Base-by-base conservation (phyloP, 176 grass and related monocot genomes). In the Tillandsia leiboldiana region DNA sequence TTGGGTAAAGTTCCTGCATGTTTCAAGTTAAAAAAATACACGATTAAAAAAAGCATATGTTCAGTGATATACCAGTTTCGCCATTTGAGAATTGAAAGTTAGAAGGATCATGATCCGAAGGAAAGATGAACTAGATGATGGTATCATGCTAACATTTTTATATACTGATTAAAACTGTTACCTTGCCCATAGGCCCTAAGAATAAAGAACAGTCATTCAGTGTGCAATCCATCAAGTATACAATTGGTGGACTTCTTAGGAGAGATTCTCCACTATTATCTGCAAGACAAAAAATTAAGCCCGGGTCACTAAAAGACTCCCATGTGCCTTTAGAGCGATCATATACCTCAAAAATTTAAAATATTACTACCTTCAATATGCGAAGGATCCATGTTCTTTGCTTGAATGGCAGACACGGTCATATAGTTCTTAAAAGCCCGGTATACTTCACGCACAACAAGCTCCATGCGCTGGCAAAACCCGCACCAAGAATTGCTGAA, bases 401-500 rank as follows among this genome's bases (percentile, higher is more conserved):
- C 26, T 74, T 79, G 75, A 81, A 42, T 75, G 48, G 78, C 74
- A 47, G 66, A 87, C 14, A 63, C 65, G 63, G 28, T 79, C 22
- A 47, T 67, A 67, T 81, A 92, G 65, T 72, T 91, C 68, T 81
- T 88, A 67, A 96, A 87, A 67, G 86, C 80, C 78, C 71, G 78
- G 70, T 89, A 75, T 33, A 96, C 75, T 81, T 96, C 93, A 80
- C 93, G 81, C 51, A 96, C 71, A 73, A 96, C 75, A 53, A 92
- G 64, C 26, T 92, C 89, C 81, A 85, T 83, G 73, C 83, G 80
- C 73, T 91, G 88, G 65, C 93, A 96, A 84, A 96, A 92, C 62
- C 93, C 93, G 73, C 93, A 96, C 93, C 93, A 96, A 49, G 93
- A 83, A 83, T 81, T 89, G 80, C 81, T 96, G 80, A 96, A 90